Evolutionary conservation across 805 yeast genomes (phyloP), one percentile per base, ranked within the genome.

Genomic region (Jamesozyma piceae): DNA sequence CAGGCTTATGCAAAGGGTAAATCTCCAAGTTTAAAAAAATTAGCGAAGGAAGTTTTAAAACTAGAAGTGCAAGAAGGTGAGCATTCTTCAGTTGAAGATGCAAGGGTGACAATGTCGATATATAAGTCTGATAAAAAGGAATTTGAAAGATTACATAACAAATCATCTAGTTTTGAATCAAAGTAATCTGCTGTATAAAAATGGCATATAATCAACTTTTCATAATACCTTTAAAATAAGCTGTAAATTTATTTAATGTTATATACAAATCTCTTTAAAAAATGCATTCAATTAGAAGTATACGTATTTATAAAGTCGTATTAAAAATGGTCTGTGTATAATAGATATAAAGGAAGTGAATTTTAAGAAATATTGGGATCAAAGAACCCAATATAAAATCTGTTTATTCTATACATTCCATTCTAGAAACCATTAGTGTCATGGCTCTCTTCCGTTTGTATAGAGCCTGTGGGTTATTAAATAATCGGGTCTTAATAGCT

Each of bases 21-120:
- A 51, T 73, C 83, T 0, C 95, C 96, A 2, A 67, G 81, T 36
- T 68, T 88, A 54, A 84, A 81, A 58, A 78, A 74, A 48, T 63
- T 88, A 26, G 64, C 82, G 1, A 66, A 70, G 45, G 78, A 75
- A 51, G 65, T 80, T 13, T 58, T 86, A 30, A 68, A 73, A 1
- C 43, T 73, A 2, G 78, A 75, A 9, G 84, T 88, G 44, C 95
- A 88, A 60, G 66, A 65, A 0, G 86, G 80, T 1, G 72, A 77
- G 47, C 96, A 89, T 65, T 82, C 92, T 3, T 85, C 95, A 0
- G 85, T 88, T 1, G 95, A 86, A 56, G 97, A 88, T 65, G 95
- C 96, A 0, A 75, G 76, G 54, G 89, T 89, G 1, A 79, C 95
- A 0, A 89, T 88, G 95, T 59, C 80, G 46, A 62, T 88, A n/a